A percentile compares a stretch with the other conserved stretches of the same genome.
These are phyloP conservation scores for Nadsonia commutata DNA, from an alignment of 1,139 yeast genomes.

Conservation along the genomic window DNA sequence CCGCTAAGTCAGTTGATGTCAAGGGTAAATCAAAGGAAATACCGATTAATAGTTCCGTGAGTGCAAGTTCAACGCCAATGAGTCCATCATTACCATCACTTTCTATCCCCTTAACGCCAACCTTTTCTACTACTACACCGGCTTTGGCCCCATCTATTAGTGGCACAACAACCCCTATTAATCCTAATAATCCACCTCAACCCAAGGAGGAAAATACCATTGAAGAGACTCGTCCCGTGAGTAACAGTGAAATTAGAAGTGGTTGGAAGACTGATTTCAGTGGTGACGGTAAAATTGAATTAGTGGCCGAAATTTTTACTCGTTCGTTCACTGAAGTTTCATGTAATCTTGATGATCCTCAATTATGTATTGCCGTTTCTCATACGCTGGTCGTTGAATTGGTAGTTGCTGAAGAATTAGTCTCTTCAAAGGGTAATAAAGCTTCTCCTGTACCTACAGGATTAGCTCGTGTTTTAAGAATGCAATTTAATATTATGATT, in stretches of 20 bases:
- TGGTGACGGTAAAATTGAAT: slow-evolving; percentile 60
- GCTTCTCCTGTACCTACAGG: slow-evolving; percentile 46
- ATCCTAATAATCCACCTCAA: too few relatives aligned
- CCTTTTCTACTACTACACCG: too few relatives aligned
- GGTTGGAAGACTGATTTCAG: slow-evolving; percentile 94
- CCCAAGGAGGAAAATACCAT: slow-evolving; percentile 28
- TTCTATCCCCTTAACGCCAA: too few relatives aligned
- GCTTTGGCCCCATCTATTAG: too few relatives aligned
- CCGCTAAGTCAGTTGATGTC: too few relatives aligned
- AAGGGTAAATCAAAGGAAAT: background rate
- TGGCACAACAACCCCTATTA: too few relatives aligned
- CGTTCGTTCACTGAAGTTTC: slow-evolving; percentile 44
- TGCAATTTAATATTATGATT: slow-evolving; percentile 73
- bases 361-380: slow-evolving; percentile 56
- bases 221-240: slow-evolving; percentile 60
- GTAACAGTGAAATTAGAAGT: slow-evolving; percentile 63
- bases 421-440: slow-evolving; percentile 19
- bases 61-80: too few relatives aligned
- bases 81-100: too few relatives aligned
- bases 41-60: too few relatives aligned
- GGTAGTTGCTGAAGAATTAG: slow-evolving; percentile 81
- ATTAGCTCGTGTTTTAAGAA: slow-evolving; percentile 81
- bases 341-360: slow-evolving; percentile 74
- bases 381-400: slow-evolving; percentile 74
- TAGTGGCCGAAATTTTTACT: slow-evolving; percentile 40